A percentile compares a stretch with the other conserved stretches of the same genome.
These are phyloP conservation scores for Coniferiporia weirii DNA, from an alignment of 1,284 basidiomycete species.

Conservation along the genomic window DNA sequence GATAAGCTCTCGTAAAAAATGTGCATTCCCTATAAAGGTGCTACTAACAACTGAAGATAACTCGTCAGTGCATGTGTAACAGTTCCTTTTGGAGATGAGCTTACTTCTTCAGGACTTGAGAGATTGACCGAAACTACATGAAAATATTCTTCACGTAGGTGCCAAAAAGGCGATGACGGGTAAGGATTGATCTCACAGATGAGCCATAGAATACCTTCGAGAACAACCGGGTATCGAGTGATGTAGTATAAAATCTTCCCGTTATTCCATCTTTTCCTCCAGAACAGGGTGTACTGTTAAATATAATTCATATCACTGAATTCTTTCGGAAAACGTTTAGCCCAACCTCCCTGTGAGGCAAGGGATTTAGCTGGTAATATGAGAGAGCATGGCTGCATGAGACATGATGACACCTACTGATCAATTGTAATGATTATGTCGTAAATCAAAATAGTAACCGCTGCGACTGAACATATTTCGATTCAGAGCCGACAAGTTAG, in stretches of 20 bases:
- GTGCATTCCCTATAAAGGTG: too few relatives aligned
- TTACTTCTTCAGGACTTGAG: not conserved
- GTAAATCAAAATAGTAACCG: constrained; percentile 6
- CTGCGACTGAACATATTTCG: not conserved
- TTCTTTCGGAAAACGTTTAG: not conserved
- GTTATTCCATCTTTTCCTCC: constrained; percentile 1
- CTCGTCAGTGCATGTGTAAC: not conserved
- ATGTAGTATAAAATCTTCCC: constrained; percentile 10
- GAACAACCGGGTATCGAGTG: constrained; percentile 4
- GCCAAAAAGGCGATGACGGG: not conserved
- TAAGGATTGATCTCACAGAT: not conserved
- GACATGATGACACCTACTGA: constrained; percentile 2
- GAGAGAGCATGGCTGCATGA: not conserved
- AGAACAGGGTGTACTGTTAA: constrained; percentile 2
- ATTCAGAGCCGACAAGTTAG: not conserved
- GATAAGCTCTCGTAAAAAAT: not conserved
- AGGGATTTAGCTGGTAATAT: not conserved
- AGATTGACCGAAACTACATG: constrained; percentile 1
- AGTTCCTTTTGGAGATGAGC: not conserved
- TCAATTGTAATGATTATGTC: constrained; percentile 10
- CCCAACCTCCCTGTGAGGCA: not conserved
- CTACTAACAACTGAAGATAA: constrained; percentile 4
- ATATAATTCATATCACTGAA: not conserved
- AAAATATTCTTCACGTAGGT: not conserved
- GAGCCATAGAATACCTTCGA: constrained; percentile 7